These are phyloP conservation scores for Chondrus crispus DNA, from an alignment of 23 red algal species.

Conservation along the genomic window DNA sequence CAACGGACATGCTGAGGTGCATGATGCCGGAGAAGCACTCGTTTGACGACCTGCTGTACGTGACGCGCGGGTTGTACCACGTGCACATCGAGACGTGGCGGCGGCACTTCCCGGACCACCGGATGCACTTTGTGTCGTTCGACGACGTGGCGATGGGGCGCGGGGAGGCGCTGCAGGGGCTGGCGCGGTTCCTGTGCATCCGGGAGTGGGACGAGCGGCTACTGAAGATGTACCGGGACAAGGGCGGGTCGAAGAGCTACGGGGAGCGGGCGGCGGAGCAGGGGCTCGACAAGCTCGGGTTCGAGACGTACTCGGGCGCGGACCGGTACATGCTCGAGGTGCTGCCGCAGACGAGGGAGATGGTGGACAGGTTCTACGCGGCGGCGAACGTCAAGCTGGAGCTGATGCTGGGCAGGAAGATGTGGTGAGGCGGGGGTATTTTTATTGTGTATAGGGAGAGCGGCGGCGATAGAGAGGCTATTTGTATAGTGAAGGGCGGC, in stretches of 20 bases:
- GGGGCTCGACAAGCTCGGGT: background rate
- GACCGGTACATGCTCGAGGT: background rate
- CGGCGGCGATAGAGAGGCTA: no score
- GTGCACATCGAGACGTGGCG: constrained; percentile 2
- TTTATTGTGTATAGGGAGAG: no score
- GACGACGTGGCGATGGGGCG: background rate
- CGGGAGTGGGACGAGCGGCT: background rate
- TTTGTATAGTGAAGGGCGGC: no score
- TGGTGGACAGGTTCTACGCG: background rate
- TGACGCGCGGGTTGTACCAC: background rate
- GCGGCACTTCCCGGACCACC: background rate
- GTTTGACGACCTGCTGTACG: background rate
- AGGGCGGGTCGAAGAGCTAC: background rate
- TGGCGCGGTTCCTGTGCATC: background rate
- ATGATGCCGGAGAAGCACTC: background rate
- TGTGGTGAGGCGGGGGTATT: no score
- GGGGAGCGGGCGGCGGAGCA: background rate
- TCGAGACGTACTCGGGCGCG: background rate
- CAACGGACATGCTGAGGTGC: background rate
- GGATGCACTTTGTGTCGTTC: background rate
- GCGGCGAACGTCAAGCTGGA: background rate
- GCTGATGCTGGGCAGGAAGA: background rate
- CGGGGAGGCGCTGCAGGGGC: background rate
- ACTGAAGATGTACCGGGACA: background rate
- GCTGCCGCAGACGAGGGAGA: background rate